Evolutionary conservation across 257 asterid genomes (phyloP).

Genomic region (Nicotiana tomentosiformis): DNA sequence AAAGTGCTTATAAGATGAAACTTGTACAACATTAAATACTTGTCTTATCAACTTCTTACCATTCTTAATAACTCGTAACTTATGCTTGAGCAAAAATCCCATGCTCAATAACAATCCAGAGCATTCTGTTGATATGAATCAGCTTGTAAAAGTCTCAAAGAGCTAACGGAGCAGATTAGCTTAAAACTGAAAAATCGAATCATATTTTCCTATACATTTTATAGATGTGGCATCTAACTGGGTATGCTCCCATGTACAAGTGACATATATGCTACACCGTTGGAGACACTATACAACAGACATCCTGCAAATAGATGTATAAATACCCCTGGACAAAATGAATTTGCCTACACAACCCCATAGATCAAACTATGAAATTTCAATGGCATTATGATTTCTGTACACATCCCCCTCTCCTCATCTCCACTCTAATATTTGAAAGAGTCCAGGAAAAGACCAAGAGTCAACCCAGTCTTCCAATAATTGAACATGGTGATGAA

Average conservation of each 20-base stretch:
- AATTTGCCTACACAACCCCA: background rate
- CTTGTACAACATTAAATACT: background rate
- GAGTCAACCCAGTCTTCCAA: conserved; percentile 87
- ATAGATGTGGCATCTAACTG: background rate
- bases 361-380: background rate
- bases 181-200: background rate
- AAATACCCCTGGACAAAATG: background rate
- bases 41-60: background rate
- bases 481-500: conserved; percentile 60
- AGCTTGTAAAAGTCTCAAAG: background rate
- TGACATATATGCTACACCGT: background rate
- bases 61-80: background rate
- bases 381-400: background rate
- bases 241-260: conserved; percentile 1
- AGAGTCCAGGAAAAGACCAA: conserved; percentile 91
- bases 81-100: background rate
- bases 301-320: conserved; percentile 5
- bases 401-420: background rate
- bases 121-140: background rate
- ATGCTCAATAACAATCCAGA: background rate
- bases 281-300: conserved; percentile 7
- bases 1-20: background rate
- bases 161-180: background rate
- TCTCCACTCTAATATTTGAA: conserved; percentile 54
- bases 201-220: background rate